Base-by-base conservation (phyloP, 2,329 filamentous ascomycete genomes). In the Plenodomus biglobosus region DNA sequence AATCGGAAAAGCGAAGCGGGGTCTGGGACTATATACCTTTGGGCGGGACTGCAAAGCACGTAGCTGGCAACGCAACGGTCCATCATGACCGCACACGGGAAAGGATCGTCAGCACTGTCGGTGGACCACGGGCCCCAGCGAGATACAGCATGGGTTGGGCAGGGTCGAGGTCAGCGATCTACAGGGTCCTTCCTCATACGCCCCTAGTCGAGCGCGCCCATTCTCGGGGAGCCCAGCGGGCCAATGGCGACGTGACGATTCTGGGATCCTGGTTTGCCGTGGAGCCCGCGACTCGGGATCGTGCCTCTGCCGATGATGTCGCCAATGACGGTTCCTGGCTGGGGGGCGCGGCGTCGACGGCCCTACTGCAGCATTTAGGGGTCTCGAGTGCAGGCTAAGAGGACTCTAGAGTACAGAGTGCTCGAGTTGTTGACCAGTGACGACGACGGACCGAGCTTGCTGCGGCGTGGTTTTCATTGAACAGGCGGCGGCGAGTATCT, bases 111-210 rank as follows among this genome's bases (percentile, higher is more conserved):
- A n/a, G 38, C 32, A 46, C 46, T 59, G 45, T 58, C 54, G 50
- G 55, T 51, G 49, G 53, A 50, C 42, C 48, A 41, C 46, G 22
- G 57, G 49, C 55, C 57, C 59, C 54, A 50, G 58, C 53, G n/a
- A 47, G 38, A 39, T 39, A 27, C 40, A 22, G 38, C 30, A n/a
- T n/a, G n/a, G n/a, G 17, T 39, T 24, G 42, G 48, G 47, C 46
- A 55, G 55, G 50, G 52, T 52, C 58, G 56, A 56, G 48, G 52
- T 52, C 50, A 59, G 43, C 37, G 63, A 68, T 66, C 64, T 65
- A 49, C 65, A 68, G 65, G 65, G 65, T 68, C 63, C 62, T 65
- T 47, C 62, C 46, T n/a, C 18, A 38, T 57, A 17, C 5, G 16
- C 15, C 4, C 10, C 49, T 48, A 47, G 18, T 13, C 19, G 11